Evolutionary conservation across 208 protist genomes (phyloP).

Genomic region (Leishmania turanica): DNA sequence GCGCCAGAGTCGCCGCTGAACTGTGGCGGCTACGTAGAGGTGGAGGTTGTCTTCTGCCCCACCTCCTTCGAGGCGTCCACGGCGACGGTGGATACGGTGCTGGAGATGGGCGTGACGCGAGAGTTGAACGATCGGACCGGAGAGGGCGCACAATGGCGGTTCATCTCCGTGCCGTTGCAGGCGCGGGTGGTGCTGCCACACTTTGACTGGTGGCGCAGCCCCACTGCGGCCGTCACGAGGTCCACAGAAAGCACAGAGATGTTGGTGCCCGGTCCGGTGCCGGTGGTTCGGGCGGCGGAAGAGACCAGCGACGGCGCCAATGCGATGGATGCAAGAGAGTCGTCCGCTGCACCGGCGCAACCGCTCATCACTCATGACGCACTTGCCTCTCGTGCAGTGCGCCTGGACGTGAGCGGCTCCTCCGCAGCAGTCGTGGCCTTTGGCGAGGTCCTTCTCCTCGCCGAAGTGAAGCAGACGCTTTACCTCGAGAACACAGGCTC

Average conservation of each 20-base stretch:
- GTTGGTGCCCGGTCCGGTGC: constrained; percentile 4
- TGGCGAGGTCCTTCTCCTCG: constrained; percentile 48
- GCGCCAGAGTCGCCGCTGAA: constrained; percentile 43
- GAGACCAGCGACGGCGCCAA: not conserved
- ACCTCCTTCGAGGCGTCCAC: constrained; percentile 40
- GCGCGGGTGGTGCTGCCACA: constrained; percentile 65
- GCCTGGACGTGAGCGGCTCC: not conserved
- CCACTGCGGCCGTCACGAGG: not conserved
- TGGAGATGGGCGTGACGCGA: constrained; percentile 71
- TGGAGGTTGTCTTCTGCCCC: constrained; percentile 70
- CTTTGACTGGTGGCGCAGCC: constrained; percentile 49
- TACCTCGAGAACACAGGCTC: constrained; percentile 84
- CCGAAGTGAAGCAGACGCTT: constrained; percentile 37
- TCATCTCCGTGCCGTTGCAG: constrained; percentile 59
- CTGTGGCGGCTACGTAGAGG: constrained; percentile 85
- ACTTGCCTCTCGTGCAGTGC: constrained; percentile 11
- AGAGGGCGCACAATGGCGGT: constrained; percentile 78
- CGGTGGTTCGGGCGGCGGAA: not conserved
- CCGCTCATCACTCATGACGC: constrained; percentile 8
- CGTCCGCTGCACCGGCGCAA: not conserved
- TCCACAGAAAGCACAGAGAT: not conserved
- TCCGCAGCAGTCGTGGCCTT: constrained; percentile 13
- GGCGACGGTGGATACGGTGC: constrained; percentile 40
- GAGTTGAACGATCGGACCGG: constrained; percentile 73
- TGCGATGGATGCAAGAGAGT: not conserved